Conservation (phyloP, 2,329 filamentous ascomycete genomes). For the Alternaria rosae region DNA sequence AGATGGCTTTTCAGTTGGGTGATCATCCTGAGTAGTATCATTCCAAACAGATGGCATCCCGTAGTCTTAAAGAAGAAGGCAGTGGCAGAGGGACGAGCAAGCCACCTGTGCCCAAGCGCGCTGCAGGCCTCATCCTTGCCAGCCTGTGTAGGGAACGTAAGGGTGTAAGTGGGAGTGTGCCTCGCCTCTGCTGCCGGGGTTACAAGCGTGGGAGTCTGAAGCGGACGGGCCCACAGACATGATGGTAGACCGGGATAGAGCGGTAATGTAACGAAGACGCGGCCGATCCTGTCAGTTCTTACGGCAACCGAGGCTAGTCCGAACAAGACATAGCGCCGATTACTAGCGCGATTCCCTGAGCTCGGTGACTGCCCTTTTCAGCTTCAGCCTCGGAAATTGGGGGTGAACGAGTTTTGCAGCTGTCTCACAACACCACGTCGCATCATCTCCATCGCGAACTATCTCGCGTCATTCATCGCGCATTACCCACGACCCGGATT, state of each 20-base stretch:
- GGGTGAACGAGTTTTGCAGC: slow-evolving; percentile 7
- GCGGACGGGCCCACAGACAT: slow-evolving; percentile 25
- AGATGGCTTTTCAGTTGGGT: slow-evolving; percentile 20
- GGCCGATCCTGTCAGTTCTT: slow-evolving; percentile 1
- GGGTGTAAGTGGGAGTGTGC: slow-evolving; percentile 23
- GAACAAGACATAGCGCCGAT: background rate
- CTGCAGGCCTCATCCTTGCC: slow-evolving; percentile 25
- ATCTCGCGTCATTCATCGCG: background rate
- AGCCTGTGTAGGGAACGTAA: slow-evolving; percentile 27
- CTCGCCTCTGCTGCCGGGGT: slow-evolving; percentile 16
- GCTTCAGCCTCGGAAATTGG: slow-evolving; percentile 22
- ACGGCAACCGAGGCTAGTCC: background rate
- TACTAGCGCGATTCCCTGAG: background rate
- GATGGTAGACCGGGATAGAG: slow-evolving; percentile 11
- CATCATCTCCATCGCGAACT: slow-evolving; percentile 11
- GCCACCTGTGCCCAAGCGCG: slow-evolving; percentile 31
- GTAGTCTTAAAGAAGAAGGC: slow-evolving; percentile 35
- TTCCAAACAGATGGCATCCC: slow-evolving; percentile 27
- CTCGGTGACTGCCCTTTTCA: slow-evolving; percentile 14
- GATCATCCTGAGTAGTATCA: slow-evolving; percentile 31
- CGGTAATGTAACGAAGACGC: slow-evolving; percentile 8
- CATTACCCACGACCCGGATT: background rate
- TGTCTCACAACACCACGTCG: slow-evolving; percentile 13
- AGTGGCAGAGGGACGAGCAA: slow-evolving; percentile 19
- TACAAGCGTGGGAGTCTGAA: slow-evolving; percentile 29